phyloP scores from a whole-genome alignment of 352 stramenopile genomes.

The Globisporangium cystogenes region DNA sequence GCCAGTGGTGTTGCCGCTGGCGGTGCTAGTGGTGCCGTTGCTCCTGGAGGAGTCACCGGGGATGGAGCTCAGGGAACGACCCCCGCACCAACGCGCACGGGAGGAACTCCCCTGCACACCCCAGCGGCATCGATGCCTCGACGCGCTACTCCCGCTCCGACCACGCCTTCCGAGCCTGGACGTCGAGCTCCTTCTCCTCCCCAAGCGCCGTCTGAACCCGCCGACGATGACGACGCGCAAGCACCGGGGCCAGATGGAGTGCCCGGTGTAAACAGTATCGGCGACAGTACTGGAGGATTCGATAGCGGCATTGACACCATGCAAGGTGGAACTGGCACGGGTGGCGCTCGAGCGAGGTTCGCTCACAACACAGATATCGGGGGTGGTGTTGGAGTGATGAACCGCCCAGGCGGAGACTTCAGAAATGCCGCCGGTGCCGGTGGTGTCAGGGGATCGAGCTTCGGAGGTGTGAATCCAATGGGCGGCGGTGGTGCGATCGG shows the following conservation, averaged over 20 bases:
- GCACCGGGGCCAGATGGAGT: not conserved
- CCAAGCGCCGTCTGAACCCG: not conserved
- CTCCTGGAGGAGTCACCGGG: not conserved
- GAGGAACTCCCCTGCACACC: not conserved
- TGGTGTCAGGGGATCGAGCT: too few species aligned
- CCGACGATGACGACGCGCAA: not conserved
- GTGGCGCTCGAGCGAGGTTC: not conserved
- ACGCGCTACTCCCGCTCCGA: not conserved
- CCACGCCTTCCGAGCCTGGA: not conserved
- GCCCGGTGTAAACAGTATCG: too few species aligned
- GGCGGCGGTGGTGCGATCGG: too few species aligned
- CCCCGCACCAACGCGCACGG: constrained; percentile 1
- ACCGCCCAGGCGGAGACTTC: not conserved
- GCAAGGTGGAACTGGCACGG: not conserved
- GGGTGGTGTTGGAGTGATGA: too few species aligned
- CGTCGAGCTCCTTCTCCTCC: not conserved
- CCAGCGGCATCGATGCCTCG: constrained; percentile 2
- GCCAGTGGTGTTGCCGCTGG: not conserved
- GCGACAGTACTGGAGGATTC: too few species aligned
- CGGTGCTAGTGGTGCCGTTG: not conserved
- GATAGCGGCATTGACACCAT: not conserved
- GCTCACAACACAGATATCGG: too few species aligned
- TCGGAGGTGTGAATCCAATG: not conserved
- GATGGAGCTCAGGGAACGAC: not conserved
- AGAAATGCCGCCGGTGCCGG: not conserved